Evolutionary conservation across 495 filamentous ascomycete species (phyloP).

Genomic region (Talaromyces wortmannii): DNA sequence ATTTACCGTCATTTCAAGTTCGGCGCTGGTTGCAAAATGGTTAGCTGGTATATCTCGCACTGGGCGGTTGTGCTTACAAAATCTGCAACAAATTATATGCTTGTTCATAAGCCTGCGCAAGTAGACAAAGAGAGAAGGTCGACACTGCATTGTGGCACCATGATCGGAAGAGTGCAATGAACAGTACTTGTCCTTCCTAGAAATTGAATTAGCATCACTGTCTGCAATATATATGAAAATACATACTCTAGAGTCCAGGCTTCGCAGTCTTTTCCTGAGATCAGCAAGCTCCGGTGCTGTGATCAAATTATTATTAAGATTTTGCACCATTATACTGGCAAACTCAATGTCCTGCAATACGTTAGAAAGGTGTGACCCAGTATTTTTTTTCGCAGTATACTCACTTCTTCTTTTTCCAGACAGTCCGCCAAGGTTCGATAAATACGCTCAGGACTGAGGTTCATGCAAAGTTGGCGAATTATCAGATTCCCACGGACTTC

Average conservation of each 20-base stretch:
- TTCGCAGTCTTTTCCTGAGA: conserved; percentile 80
- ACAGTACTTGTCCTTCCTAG: conserved; percentile 90
- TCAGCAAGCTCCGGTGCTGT: conserved; percentile 93
- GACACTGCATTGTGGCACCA: conserved; percentile 99
- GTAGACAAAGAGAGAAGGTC: conserved; percentile 89
- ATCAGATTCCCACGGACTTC: conserved; percentile 94
- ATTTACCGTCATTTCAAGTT: conserved; percentile 98
- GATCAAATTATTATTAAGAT: conserved; percentile 97
- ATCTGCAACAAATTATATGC: conserved; percentile 95
- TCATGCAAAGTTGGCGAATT: conserved; percentile 90
- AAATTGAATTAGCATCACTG: conserved; percentile 10
- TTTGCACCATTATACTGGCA: conserved; percentile 99
- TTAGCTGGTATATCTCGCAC: conserved; percentile 26
- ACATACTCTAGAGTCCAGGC: conserved; percentile 74
- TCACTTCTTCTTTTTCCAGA: conserved; percentile 87
- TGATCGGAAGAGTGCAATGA: conserved; percentile 86
- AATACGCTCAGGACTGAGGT: conserved; percentile 87
- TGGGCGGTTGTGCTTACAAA: conserved; percentile 55
- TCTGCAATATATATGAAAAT: background rate
- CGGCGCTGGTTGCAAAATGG: conserved; percentile 53
- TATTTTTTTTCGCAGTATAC: conserved; percentile 2
- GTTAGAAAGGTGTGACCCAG: background rate
- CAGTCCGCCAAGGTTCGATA: conserved; percentile 95
- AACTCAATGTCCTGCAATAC: conserved; percentile 75
- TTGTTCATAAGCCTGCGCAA: conserved; percentile 98